phyloP scores from a whole-genome alignment of 139 green algal species.

The Micromonas pusilla region DNA sequence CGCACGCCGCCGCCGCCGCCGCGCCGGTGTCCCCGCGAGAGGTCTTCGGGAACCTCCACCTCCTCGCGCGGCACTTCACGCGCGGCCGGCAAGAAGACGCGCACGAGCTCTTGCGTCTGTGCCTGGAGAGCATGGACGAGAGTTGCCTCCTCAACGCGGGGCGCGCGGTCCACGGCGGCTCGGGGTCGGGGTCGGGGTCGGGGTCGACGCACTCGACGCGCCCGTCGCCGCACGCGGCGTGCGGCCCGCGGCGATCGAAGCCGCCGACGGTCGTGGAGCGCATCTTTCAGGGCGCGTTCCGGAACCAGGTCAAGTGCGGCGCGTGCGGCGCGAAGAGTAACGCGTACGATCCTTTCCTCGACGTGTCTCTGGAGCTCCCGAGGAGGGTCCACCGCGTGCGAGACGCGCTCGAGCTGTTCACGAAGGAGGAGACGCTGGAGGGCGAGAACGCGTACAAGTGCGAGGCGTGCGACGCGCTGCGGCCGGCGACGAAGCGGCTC shows the following conservation, averaged over 20 bases:
- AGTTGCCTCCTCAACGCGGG: background rate
- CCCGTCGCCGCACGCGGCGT: background rate
- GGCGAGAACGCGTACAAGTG: conserved; percentile 44
- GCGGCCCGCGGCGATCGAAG: background rate
- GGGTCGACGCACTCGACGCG: background rate
- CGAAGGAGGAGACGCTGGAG: conserved; percentile 34
- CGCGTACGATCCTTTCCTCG: conserved; percentile 83
- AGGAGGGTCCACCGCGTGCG: background rate
- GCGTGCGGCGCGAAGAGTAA: conserved; percentile 68
- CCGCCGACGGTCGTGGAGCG: conserved; percentile 1
- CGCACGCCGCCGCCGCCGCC: background rate
- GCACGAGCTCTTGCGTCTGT: conserved; percentile 12
- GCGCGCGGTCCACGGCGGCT: too few relatives aligned
- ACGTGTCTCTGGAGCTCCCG: conserved; percentile 80
- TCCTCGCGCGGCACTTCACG: background rate
- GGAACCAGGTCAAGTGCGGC: conserved; percentile 51
- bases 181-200: background rate
- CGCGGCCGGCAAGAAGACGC: conserved; percentile 4
- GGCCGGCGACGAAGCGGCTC: conserved; percentile 63
- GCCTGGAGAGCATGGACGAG: background rate
- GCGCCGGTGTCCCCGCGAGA: background rate
- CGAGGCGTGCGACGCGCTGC: conserved; percentile 21
- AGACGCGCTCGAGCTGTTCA: conserved; percentile 38
- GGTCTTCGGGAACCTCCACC: background rate
- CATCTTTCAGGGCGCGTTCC: background rate